Conservation (phyloP, 495 filamentous ascomycete genomes). For the Patellaria atrata region DNA sequence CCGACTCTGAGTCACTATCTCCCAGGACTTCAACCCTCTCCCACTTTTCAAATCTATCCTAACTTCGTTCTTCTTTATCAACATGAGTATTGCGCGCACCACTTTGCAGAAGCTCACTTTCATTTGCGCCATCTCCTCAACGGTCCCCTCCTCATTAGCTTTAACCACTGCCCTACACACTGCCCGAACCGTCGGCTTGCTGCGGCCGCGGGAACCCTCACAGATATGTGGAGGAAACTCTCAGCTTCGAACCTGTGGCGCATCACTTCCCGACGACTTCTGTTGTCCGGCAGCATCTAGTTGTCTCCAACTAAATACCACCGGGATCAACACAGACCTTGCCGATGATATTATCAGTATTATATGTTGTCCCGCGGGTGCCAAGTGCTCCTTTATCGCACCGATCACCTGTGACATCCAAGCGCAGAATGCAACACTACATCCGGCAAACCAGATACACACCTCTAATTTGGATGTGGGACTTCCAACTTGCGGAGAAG, state of each 20-base stretch:
- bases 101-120: constrained; percentile 20
- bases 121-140: constrained; percentile 21
- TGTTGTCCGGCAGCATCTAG: constrained; percentile 52
- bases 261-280: constrained; percentile 50
- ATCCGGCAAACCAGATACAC: constrained; percentile 51
- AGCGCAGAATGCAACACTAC: constrained; percentile 45
- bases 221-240: constrained; percentile 32
- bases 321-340: no score
- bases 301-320: constrained; percentile 50
- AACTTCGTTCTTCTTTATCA: not conserved
- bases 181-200: constrained; percentile 24
- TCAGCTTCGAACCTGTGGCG: constrained; percentile 36
- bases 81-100: constrained; percentile 1
- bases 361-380: constrained; percentile 60
- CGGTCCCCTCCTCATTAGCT: constrained; percentile 16
- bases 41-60: not conserved
- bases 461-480: constrained; percentile 46
- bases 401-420: constrained; percentile 58
- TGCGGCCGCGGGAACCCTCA: constrained; percentile 24
- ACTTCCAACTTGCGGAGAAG: constrained; percentile 30
- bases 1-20: no score
- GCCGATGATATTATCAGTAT: constrained; percentile 48
- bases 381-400: constrained; percentile 48
- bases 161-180: constrained; percentile 20
- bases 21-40: no score